Evolutionary conservation across 2,329 filamentous ascomycete genomes (phyloP).

Genomic region (Hypoxylon sp.): DNA sequence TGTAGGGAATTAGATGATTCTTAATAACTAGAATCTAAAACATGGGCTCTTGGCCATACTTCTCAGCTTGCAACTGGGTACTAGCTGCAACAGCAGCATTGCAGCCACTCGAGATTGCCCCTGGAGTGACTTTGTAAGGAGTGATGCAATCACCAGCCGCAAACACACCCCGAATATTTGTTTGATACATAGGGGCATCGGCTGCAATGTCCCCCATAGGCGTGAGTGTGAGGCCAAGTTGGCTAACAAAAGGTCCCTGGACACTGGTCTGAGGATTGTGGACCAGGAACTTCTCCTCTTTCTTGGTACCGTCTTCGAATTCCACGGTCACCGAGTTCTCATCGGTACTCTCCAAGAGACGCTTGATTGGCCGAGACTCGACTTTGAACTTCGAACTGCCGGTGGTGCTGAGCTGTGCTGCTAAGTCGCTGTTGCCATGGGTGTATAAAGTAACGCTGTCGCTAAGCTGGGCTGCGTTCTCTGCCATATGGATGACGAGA

Average conservation of each 20-base stretch:
- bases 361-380: slow-evolving; percentile 41
- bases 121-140: slow-evolving; percentile 34
- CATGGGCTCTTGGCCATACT: slow-evolving; percentile 18
- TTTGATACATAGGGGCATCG: slow-evolving; percentile 28
- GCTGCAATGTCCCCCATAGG: slow-evolving; percentile 33
- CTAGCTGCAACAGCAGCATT: slow-evolving; percentile 34
- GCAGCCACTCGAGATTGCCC: slow-evolving; percentile 35
- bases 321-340: slow-evolving; percentile 29
- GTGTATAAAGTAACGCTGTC: slow-evolving; percentile 38
- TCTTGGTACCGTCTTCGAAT: slow-evolving; percentile 30
- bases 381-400: slow-evolving; percentile 22
- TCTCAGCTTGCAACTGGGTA: slow-evolving; percentile 36
- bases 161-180: slow-evolving; percentile 37
- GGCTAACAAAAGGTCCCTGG: slow-evolving; percentile 30
- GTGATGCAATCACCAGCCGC: slow-evolving; percentile 40
- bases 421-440: slow-evolving; percentile 30
- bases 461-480: slow-evolving; percentile 33
- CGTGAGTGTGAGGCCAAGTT: slow-evolving; percentile 32
- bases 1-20: neutral
- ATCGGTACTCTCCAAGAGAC: slow-evolving; percentile 7
- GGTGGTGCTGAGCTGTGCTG: slow-evolving; percentile 16
- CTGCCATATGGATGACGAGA: slow-evolving; percentile 27
- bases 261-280: slow-evolving; percentile 33
- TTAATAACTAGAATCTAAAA: neutral
- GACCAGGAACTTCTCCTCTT: slow-evolving; percentile 37